Conservation (phyloP, 371 early-diverging fungal genomes). For the Lichtheimia corymbifera region DNA sequence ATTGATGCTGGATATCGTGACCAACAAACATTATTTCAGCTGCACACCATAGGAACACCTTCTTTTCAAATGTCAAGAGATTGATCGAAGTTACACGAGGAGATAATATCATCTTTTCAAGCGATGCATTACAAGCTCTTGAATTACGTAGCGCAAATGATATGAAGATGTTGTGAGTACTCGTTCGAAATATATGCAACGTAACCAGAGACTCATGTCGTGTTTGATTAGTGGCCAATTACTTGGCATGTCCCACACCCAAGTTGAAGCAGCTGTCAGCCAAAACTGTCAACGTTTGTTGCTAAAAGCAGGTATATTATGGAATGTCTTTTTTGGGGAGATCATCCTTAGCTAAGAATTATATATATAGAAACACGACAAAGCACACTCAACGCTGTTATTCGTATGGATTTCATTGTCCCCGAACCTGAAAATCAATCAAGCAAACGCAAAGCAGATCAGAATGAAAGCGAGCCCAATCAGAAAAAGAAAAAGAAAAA, state of each 20-base stretch:
- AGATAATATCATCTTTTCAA: conserved; percentile 83
- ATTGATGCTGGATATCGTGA: not conserved
- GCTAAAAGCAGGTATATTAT: conserved; percentile 39
- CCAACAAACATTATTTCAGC: too few species aligned
- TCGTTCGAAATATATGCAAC: not conserved
- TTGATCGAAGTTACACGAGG: conserved; percentile 85
- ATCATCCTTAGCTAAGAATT: too few species aligned
- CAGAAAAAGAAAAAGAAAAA: conserved; percentile 19
- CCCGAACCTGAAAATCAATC: conserved; percentile 28
- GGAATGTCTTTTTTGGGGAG: too few species aligned
- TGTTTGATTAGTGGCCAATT: conserved; percentile 28
- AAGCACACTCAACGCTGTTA: conserved; percentile 52
- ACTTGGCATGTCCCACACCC: conserved; percentile 41
- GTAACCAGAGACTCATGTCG: too few species aligned
- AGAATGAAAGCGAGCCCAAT: conserved; percentile 12
- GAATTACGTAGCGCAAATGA: conserved; percentile 86
- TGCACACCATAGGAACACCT: conserved; percentile 3
- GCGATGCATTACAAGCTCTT: conserved; percentile 77
- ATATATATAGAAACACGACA: conserved; percentile 57
- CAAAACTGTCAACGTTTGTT: conserved; percentile 33
- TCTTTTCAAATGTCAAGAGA: conserved; percentile 75
- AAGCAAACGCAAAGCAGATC: conserved; percentile 12
- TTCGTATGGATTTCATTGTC: conserved; percentile 43
- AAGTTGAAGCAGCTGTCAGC: conserved; percentile 34
- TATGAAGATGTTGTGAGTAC: conserved; percentile 78